Base-by-base conservation (phyloP, 2,329 filamentous ascomycete genomes). In the Rutstroemia sydowiana region DNA sequence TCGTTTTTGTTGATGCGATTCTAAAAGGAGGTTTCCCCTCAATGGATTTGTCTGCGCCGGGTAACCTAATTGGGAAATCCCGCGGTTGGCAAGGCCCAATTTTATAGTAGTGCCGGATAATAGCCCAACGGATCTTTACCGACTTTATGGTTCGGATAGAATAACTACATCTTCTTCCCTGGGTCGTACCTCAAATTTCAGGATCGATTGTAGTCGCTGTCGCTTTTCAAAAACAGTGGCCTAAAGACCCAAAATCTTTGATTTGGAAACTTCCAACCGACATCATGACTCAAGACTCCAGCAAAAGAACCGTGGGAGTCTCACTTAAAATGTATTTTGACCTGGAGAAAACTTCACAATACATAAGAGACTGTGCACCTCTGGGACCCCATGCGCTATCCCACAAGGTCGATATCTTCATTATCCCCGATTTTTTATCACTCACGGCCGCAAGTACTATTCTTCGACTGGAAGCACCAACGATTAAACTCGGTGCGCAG, bases 291-390 rank as follows among this genome's bases (percentile, higher is more conserved):
- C 34, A 16, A 26, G 65, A 69, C 51, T 57, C 69, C 52, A 75
- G 73, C 43, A 79, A 79, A 63, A 82, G 81, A 62, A 73, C 90
- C 55, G 75, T 90, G 54, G 85, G 86, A 66, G 82, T 88, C 57
- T 86, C 82, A 43, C 80, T 85, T 36, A 90, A 90, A 64, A 87
- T 89, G 80, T 90, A 91, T 75, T 91, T 91, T 70, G 79, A 83
- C 55, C 76, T 84, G 8, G 69, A 76, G 10, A 74, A 75, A 55
- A 90, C 86, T 1, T 70, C 75, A 42, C 63, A 73, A 51, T 85
- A 84, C 64, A 70, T 85, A 14, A 68, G 79, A 13, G 58, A 70
- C 28, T 72, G 72, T 8, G 65, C 77, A 36, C 65, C 73, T 18
- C 68, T 73, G 21, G 64, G 71, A 31, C 64, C 71, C 3, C 62